phyloP scores from a whole-genome alignment of 495 filamentous ascomycete species.

The Podospora conica region DNA sequence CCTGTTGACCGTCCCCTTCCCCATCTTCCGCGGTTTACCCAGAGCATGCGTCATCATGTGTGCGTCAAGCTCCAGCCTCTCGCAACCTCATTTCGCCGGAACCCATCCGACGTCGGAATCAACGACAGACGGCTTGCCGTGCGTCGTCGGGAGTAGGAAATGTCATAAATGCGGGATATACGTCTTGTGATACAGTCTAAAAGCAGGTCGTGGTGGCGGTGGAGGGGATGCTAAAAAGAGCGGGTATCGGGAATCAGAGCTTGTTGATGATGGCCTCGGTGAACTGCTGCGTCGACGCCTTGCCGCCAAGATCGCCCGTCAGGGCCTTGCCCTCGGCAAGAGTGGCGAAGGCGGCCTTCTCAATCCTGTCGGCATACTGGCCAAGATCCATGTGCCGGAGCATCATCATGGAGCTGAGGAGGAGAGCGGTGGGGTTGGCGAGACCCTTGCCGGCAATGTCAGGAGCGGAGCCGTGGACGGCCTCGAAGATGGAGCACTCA shows the following conservation, averaged over 20 bases:
- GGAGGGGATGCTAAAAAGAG: constrained; percentile 11
- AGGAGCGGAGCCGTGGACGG: constrained; percentile 94
- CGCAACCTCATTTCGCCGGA: background rate
- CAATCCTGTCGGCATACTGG: constrained; percentile 79
- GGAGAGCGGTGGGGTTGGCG: constrained; percentile 90
- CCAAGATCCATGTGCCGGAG: constrained; percentile 93
- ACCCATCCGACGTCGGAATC: background rate
- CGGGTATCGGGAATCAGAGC: constrained; percentile 45
- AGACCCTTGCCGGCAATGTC: constrained; percentile 95
- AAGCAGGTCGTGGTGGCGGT: constrained; percentile 5
- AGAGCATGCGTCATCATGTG: background rate
- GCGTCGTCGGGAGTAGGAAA: constrained; percentile 1
- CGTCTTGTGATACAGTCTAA: constrained; percentile 13
- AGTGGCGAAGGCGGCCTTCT: constrained; percentile 89
- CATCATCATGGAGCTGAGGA: constrained; percentile 97
- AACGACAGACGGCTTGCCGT: background rate
- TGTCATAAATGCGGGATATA: constrained; percentile 12
- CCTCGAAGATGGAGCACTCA: constrained; percentile 99
- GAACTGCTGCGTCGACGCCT: constrained; percentile 87
- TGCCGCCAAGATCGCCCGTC: constrained; percentile 92
- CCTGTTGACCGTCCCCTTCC: background rate
- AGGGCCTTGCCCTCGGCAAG: constrained; percentile 92
- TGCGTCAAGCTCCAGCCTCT: background rate
- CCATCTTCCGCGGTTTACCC: background rate
- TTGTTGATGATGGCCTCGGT: constrained; percentile 82